Conservation (phyloP, 2,329 filamentous ascomycete genomes). For the Calonectria pteridis region DNA sequence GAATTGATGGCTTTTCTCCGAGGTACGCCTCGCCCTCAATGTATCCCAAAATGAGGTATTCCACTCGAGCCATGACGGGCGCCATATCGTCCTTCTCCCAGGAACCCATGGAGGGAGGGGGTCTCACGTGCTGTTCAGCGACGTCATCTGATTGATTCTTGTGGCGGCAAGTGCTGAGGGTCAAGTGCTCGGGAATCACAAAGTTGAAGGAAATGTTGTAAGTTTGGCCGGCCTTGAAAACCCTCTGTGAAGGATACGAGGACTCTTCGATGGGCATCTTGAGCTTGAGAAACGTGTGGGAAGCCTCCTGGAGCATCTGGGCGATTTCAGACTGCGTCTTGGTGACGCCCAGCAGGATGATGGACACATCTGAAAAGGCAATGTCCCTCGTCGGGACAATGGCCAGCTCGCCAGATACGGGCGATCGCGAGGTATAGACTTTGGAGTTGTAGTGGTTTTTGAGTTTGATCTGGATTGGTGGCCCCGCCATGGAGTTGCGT, state of each 20-base stretch:
- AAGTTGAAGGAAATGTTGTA: conserved; percentile 40
- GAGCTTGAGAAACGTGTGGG: conserved; percentile 38
- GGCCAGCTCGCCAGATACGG: conserved; percentile 32
- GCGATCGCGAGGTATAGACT: conserved; percentile 40
- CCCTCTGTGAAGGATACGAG: conserved; percentile 23
- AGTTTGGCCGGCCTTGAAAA: conserved; percentile 33
- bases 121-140: conserved; percentile 33
- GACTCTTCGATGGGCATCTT: conserved; percentile 38
- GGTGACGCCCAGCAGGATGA: conserved; percentile 32
- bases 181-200: conserved; percentile 37
- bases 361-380: conserved; percentile 31
- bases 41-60: conserved; percentile 15
- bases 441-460: conserved; percentile 40
- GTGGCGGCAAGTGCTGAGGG: conserved; percentile 35
- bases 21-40: conserved; percentile 22
- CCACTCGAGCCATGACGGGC: conserved; percentile 30
- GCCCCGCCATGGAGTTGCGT: not conserved
- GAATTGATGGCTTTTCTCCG: conserved; percentile 1
- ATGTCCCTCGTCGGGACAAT: conserved; percentile 28
- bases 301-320: conserved; percentile 33
- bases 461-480: conserved; percentile 25
- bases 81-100: conserved; percentile 42
- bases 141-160: conserved; percentile 29
- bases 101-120: conserved; percentile 34
- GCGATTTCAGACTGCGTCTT: conserved; percentile 37